Percentiles rank a stretch among this genome's conserved stretches.
Evolutionary conservation across 306 rosid genomes (phyloP).

Genomic region (Pterocarpus santalinus): DNA sequence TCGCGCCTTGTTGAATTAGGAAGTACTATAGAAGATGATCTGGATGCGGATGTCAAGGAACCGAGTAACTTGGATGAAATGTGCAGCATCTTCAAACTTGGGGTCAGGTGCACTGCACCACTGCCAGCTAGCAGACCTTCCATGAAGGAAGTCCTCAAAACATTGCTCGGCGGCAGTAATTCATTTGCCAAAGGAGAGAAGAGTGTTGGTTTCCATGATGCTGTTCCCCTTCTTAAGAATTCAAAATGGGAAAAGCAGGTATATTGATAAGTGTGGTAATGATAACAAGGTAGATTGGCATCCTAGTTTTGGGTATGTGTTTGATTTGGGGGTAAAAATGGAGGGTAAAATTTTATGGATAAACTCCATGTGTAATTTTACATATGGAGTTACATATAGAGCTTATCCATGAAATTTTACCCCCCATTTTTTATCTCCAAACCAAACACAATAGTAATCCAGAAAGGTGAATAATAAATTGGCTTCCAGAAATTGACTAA

Average conservation of each 20-base stretch:
- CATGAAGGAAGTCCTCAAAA: slow-evolving; percentile 45
- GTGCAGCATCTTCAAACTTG: slow-evolving; percentile 68
- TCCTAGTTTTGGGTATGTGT: background rate
- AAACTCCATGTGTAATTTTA: no score
- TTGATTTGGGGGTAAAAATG: no score
- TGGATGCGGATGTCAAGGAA: slow-evolving; percentile 69
- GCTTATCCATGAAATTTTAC: no score
- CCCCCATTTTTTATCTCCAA: no score
- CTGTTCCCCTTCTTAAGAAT: slow-evolving; percentile 58
- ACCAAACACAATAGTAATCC: background rate
- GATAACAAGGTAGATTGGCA: background rate
- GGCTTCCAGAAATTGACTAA: background rate
- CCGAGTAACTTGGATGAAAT: slow-evolving; percentile 60
- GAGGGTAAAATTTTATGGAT: no score
- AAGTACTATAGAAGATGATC: slow-evolving; percentile 52
- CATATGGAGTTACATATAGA: no score
- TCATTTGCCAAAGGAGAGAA: slow-evolving; percentile 19
- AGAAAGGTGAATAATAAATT: slow-evolving; percentile 20
- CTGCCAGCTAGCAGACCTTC: slow-evolving; percentile 51
- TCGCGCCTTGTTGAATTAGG: slow-evolving; percentile 55
- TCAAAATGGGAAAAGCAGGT: slow-evolving; percentile 34
- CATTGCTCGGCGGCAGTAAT: slow-evolving; percentile 44
- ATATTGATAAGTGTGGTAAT: slow-evolving; percentile 4
- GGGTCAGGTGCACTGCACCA: slow-evolving; percentile 63
- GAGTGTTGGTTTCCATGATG: slow-evolving; percentile 7